phyloP scores from a whole-genome alignment of 768 basidiomycete species.

The Pholiota molesta region DNA sequence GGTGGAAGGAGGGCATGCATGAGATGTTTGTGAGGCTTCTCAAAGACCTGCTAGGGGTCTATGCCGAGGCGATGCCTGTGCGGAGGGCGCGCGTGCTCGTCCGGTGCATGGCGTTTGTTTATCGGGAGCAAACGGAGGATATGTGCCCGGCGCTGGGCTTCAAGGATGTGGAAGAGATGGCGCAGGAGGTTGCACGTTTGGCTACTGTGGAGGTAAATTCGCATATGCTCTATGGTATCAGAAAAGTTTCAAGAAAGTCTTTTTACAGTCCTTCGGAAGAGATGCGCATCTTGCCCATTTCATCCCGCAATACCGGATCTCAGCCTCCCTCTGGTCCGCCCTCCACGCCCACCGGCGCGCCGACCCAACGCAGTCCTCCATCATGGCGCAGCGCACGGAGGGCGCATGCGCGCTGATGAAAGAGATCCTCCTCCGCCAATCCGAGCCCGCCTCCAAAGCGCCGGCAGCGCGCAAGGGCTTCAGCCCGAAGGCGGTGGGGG shows the following conservation, averaged over 20 bases:
- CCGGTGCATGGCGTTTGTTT: constrained; percentile 54
- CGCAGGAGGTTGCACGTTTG: constrained; percentile 43
- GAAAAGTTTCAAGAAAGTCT: not conserved
- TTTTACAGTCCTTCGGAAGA: constrained; percentile 33
- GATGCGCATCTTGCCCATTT: constrained; percentile 38
- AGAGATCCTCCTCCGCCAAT: constrained; percentile 28
- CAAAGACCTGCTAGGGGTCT: constrained; percentile 51
- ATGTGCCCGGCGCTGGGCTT: constrained; percentile 30
- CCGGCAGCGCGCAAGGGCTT: constrained; percentile 19
- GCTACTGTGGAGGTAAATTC: constrained; percentile 44
- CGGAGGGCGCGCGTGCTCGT: constrained; percentile 60
- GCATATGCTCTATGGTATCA: not conserved
- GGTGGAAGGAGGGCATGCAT: constrained; percentile 60
- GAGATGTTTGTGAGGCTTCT: constrained; percentile 45
- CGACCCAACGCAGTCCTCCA: constrained; percentile 42
- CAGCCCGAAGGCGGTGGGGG: constrained; percentile 26
- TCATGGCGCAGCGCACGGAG: constrained; percentile 55
- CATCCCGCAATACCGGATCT: constrained; percentile 51
- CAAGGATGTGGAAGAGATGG: constrained; percentile 38
- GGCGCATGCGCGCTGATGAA: constrained; percentile 55
- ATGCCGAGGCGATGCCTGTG: constrained; percentile 52
- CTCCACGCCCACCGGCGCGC: constrained; percentile 67
- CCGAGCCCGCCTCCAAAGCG: constrained; percentile 13
- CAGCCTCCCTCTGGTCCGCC: constrained; percentile 68
- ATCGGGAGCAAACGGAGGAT: constrained; percentile 32